Conservation (phyloP, 208 protist species). For the Acanthamoeba castellanii region DNA sequence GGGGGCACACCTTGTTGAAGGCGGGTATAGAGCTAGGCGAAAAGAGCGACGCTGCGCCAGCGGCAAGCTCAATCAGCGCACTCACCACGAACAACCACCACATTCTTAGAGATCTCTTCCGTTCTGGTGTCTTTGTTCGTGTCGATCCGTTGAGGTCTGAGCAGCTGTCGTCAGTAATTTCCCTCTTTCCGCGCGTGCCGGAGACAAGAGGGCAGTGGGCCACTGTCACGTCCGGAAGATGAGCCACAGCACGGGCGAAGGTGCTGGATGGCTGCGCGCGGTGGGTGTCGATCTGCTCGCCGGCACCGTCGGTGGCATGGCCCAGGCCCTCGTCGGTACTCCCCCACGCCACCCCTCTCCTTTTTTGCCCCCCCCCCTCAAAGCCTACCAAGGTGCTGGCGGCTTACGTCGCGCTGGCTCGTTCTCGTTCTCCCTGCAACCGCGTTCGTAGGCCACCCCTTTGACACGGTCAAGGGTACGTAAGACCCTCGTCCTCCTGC, state of each 20-base stretch:
- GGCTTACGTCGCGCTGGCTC: not conserved
- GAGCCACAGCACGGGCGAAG: not conserved
- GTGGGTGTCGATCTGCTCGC: not conserved
- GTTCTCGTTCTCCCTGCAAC: not conserved
- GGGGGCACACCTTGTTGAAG: not conserved
- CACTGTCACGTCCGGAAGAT: not conserved
- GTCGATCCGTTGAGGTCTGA: too few relatives aligned
- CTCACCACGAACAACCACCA: constrained; percentile 49
- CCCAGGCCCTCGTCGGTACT: not conserved
- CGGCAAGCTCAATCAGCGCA: constrained; percentile 10
- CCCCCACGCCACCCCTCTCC: not conserved
- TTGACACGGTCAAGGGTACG: constrained; percentile 22
- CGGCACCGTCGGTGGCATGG: constrained; percentile 8
- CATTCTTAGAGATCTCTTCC: not conserved
- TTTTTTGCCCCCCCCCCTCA: not conserved
- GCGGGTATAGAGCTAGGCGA: not conserved
- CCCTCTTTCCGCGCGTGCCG: not conserved
- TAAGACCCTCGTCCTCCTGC: not conserved
- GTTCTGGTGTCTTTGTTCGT: not conserved
- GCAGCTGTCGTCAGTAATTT: not conserved
- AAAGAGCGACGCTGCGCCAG: not conserved
- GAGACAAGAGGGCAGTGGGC: not conserved
- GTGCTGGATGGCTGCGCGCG: not conserved
- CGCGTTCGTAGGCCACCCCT: not conserved
- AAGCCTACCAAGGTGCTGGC: not conserved